phyloP scores from a whole-genome alignment of 225 moss, liverwort and hornwort species.

The Sphagnum tenellum region DNA sequence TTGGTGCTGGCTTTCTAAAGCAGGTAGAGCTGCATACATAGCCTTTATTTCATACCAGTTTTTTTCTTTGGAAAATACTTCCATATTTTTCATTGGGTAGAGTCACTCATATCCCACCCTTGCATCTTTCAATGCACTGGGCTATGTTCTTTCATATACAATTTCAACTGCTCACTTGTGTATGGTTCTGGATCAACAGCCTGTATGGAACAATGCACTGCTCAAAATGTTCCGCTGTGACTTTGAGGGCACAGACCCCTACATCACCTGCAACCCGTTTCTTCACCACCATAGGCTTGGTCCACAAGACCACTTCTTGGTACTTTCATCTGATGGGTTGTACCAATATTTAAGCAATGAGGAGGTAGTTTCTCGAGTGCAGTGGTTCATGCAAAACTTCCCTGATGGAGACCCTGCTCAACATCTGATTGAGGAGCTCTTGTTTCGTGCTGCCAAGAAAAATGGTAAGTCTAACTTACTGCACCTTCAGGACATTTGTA shows the following conservation, averaged over 20 bases:
- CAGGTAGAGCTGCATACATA: constrained; percentile 37
- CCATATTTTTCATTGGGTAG: too few relatives aligned
- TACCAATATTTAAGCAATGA: constrained; percentile 97
- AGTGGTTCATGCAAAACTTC: constrained; percentile 90
- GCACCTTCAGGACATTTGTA: too few relatives aligned
- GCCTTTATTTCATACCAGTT: too few relatives aligned
- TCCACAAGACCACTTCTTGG: constrained; percentile 90
- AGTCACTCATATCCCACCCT: too few relatives aligned
- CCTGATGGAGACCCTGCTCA: constrained; percentile 99
- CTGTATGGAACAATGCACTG: constrained; percentile 95
- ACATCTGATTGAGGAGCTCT: constrained; percentile 92
- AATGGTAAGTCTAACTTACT: constrained; percentile 39
- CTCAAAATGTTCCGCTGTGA: constrained; percentile 98
- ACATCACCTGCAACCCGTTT: constrained; percentile 82
- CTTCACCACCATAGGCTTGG: constrained; percentile 91
- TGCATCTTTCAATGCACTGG: too few relatives aligned
- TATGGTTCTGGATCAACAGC: constrained; percentile 43
- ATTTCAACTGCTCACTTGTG: not conserved
- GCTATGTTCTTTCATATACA: too few relatives aligned
- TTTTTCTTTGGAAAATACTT: too few relatives aligned
- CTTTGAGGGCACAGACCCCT: constrained; percentile 80
- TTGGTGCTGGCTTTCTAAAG: constrained; percentile 96
- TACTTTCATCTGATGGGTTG: constrained; percentile 97
- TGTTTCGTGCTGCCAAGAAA: constrained; percentile 96
- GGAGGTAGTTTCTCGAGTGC: constrained; percentile 93